Conservation (phyloP, 2,329 filamentous ascomycete species). For the Pseudogymnoascus sp. region DNA sequence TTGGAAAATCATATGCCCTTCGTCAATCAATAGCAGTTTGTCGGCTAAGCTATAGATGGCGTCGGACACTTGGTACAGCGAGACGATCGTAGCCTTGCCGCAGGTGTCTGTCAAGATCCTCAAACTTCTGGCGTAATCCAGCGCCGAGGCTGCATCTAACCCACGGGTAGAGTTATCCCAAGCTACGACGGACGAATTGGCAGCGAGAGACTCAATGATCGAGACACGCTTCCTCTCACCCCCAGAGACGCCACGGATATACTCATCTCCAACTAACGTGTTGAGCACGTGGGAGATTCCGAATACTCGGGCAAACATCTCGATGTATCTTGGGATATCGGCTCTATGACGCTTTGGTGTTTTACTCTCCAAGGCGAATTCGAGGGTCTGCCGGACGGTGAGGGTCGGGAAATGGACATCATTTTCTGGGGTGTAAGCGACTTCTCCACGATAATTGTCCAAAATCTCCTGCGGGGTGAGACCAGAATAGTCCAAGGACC, state of each 20-base stretch:
- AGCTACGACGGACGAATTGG: slow-evolving; percentile 40
- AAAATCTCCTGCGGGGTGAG: slow-evolving; percentile 40
- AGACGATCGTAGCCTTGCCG: slow-evolving; percentile 51
- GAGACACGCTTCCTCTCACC: slow-evolving; percentile 53
- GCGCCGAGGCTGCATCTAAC: slow-evolving; percentile 53
- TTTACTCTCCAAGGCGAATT: slow-evolving; percentile 49
- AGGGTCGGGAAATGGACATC: slow-evolving; percentile 42
- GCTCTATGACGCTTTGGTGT: slow-evolving; percentile 48
- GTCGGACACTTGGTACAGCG: slow-evolving; percentile 61
- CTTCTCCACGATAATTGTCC: slow-evolving; percentile 48
- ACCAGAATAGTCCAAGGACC: background rate
- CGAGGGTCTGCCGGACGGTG: slow-evolving; percentile 42
- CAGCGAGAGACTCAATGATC: slow-evolving; percentile 41
- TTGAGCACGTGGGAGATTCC: slow-evolving; percentile 46
- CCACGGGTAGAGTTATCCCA: slow-evolving; percentile 62
- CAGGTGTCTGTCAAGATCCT: slow-evolving; percentile 54
- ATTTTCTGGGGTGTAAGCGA: slow-evolving; percentile 46
- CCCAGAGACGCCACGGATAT: slow-evolving; percentile 52
- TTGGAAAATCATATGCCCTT: slow-evolving; percentile 58
- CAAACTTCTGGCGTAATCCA: slow-evolving; percentile 52
- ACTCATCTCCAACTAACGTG: slow-evolving; percentile 48
- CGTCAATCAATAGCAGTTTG: slow-evolving; percentile 59
- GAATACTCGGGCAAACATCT: background rate
- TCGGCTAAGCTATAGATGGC: slow-evolving; percentile 62
- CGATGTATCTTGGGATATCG: slow-evolving; percentile 29